Percentiles rank a stretch among this genome's conserved stretches.
Evolutionary conservation across 257 asterid genomes (phyloP).

Genomic region (Solanum chmielewskii): DNA sequence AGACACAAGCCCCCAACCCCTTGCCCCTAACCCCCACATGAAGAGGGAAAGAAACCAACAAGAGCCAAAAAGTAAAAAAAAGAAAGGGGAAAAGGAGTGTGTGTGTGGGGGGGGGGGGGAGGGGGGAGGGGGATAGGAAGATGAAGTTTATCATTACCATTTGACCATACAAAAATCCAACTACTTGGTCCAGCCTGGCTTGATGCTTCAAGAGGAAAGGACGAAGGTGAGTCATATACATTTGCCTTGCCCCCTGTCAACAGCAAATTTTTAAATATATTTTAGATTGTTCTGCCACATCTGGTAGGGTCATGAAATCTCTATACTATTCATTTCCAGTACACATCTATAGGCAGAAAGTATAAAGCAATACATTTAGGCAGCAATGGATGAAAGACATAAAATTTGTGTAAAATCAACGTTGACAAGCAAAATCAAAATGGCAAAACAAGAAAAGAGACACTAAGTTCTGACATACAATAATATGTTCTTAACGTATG

Average conservation of each 20-base stretch:
- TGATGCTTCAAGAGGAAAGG: constrained; percentile 74
- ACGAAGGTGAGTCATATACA: constrained; percentile 58
- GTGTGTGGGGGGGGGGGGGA: too few relatives aligned
- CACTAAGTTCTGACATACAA: background rate
- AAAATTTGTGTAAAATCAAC: background rate
- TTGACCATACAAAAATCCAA: constrained; percentile 45
- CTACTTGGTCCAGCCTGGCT: constrained; percentile 47
- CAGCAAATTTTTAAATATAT: background rate
- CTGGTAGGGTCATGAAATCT: background rate
- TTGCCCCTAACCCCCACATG: background rate
- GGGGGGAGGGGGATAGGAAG: background rate
- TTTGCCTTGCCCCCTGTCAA: constrained; percentile 67
- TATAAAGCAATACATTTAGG: background rate
- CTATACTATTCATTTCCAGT: background rate
- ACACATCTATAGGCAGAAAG: background rate
- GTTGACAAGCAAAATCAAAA: background rate
- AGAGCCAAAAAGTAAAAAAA: background rate
- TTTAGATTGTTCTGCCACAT: background rate
- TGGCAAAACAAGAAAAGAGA: background rate
- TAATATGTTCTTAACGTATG: background rate
- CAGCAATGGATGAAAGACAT: background rate
- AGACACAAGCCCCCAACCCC: background rate
- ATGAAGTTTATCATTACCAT: constrained; percentile 33
- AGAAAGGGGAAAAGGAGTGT: background rate
- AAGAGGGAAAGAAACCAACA: background rate